phyloP scores from a whole-genome alignment of 1,284 basidiomycete genomes.

The Melampsora medusae region DNA sequence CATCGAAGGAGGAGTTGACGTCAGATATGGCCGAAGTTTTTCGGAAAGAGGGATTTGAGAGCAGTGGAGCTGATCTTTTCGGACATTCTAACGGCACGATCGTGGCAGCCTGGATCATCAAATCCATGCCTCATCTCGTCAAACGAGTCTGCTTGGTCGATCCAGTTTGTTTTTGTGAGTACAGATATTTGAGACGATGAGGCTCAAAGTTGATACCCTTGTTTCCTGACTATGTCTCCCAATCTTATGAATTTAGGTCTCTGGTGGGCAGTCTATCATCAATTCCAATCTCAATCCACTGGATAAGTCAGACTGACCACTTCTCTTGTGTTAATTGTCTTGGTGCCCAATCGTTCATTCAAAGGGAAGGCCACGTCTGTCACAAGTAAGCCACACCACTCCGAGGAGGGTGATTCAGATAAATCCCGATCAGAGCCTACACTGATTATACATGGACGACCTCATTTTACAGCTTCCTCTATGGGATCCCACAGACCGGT shows the following conservation, averaged over 20 bases:
- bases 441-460: not conserved
- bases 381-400: constrained; percentile 29
- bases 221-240: not conserved
- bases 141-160: constrained; percentile 44
- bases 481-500: constrained; percentile 22
- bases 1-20: constrained; percentile 49
- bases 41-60: constrained; percentile 45
- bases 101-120: constrained; percentile 51
- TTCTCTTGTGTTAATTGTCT: constrained; percentile 47
- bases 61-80: constrained; percentile 48
- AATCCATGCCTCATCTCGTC: constrained; percentile 46
- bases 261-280: constrained; percentile 8
- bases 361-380: constrained; percentile 39
- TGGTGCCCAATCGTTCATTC: not conserved
- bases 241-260: constrained; percentile 11
- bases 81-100: constrained; percentile 53
- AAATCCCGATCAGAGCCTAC: no score
- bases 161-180: constrained; percentile 50
- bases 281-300: constrained; percentile 29
- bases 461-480: constrained; percentile 25
- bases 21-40: constrained; percentile 48
- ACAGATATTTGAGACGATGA: constrained; percentile 16
- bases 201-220: not conserved
- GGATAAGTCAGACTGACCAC: no score
- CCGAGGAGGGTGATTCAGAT: no score